phyloP scores from a whole-genome alignment of 306 rosid species.

The Canavalia gladiata region DNA sequence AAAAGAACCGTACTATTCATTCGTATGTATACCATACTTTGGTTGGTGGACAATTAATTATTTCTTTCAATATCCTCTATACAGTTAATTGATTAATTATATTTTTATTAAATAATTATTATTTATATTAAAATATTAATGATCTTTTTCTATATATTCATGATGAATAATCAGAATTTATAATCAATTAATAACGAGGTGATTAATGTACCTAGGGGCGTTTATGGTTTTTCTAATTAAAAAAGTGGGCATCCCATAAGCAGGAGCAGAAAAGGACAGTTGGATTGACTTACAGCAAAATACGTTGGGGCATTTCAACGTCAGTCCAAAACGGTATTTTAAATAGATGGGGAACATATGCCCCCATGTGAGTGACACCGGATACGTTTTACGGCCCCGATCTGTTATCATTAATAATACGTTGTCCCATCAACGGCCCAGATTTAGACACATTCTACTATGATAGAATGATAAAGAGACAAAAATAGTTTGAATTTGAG shows the following conservation, averaged over 20 bases:
- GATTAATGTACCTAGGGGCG: no score
- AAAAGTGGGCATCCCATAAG: not conserved
- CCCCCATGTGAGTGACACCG: slow-evolving; percentile 68
- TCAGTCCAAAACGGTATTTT: slow-evolving; percentile 71
- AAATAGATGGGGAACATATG: slow-evolving; percentile 61
- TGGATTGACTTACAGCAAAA: slow-evolving; percentile 61
- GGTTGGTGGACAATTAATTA: no score
- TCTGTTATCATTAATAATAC: slow-evolving; percentile 26
- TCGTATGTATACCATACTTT: no score
- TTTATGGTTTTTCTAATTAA: no score
- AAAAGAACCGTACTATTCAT: no score
- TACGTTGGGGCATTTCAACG: slow-evolving; percentile 50
- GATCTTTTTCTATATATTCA: no score
- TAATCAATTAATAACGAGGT: no score
- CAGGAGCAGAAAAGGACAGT: slow-evolving; percentile 35
- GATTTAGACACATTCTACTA: slow-evolving; percentile 43
- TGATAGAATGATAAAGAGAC: slow-evolving; percentile 13
- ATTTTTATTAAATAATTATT: no score
- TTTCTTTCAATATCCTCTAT: no score
- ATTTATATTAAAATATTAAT: no score
- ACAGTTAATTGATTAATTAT: no score
- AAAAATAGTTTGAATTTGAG: slow-evolving; percentile 47
- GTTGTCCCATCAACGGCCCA: slow-evolving; percentile 29
- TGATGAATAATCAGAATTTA: no score
- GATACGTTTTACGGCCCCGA: slow-evolving; percentile 46